Base-by-base conservation (phyloP, 257 asterid species). In the Solanum lycopersicoides region DNA sequence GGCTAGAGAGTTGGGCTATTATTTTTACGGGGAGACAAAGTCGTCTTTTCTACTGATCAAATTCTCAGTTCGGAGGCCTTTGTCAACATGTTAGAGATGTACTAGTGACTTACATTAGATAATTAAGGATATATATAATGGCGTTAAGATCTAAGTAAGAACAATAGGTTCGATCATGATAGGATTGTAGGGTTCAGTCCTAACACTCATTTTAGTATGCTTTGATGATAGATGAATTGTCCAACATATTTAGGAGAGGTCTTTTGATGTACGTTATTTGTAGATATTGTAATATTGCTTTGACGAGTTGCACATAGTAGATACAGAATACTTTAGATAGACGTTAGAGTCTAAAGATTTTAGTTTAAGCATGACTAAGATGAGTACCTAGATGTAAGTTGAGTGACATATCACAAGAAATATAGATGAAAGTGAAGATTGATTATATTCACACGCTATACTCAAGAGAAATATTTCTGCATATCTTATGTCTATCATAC, bases 201-300 rank as follows among this genome's bases (percentile, higher is more conserved):
- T 63, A n/a, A 23, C 0, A 3, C 4, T 63, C 32, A 4, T n/a
- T n/a, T n/a, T 11, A n/a, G 0, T 0, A 3, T 59, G 25, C 12
- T 9, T 8, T 56, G 25, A 3, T 56, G 66, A 59, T 59, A 3
- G 2, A 59, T 8, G 60, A 3, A 20, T 59, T 59, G 66, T 1
- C 5, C 0, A 25, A 59, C 11, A 59, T 20, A 20, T 9, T 59
- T 21, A 8, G 28, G 5, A 21, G 7, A 59, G 21, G 60, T 50
- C 1, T 59, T 9, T 12, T 20, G 0, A 8, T 59, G 66, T 20
- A 59, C 21, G 5, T 0, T 3, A 20, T 59, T 59, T 0, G 12
- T 50, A 50, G n/a, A 18, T 56, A 18, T 7, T 18, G n/a, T 56
- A 56, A 18, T 9, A 59, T 59, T 20, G 25, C 20, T n/a, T 59